Conservation (phyloP, 192 early-diverging fungal species). For the Podila epigama region DNA sequence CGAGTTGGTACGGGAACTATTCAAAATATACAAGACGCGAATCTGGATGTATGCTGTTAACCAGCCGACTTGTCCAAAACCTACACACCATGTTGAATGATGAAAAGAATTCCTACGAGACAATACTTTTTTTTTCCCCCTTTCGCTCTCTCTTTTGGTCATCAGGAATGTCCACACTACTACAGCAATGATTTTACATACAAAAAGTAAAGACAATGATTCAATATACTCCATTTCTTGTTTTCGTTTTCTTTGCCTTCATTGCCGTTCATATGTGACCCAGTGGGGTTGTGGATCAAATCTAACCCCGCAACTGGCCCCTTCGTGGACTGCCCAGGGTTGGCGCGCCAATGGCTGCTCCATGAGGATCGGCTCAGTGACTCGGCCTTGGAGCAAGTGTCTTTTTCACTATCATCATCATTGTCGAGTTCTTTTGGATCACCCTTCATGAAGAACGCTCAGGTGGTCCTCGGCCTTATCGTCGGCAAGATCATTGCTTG, state of each 20-base stretch:
- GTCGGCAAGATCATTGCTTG: slow-evolving; percentile 60
- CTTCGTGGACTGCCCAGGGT: slow-evolving; percentile 53
- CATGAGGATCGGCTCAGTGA: slow-evolving; percentile 58
- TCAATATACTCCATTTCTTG: too few relatives aligned
- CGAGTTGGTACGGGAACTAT: slow-evolving; percentile 94
- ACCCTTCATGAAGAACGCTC: slow-evolving; percentile 62
- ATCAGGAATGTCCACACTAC: too few relatives aligned
- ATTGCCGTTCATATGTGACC: slow-evolving; percentile 49
- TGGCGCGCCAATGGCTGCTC: slow-evolving; percentile 55
- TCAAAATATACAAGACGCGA: slow-evolving; percentile 97
- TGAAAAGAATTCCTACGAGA: too few relatives aligned
- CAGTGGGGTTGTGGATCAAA: slow-evolving; percentile 58
- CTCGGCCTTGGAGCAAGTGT: slow-evolving; percentile 62
- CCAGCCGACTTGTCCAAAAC: too few relatives aligned
- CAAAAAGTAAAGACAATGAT: too few relatives aligned
- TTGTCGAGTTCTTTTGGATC: slow-evolving; percentile 64
- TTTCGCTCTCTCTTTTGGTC: too few relatives aligned
- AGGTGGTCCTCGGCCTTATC: slow-evolving; percentile 57
- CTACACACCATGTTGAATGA: too few relatives aligned
- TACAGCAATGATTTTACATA: too few relatives aligned
- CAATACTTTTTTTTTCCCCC: too few relatives aligned
- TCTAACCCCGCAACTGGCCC: slow-evolving; percentile 47
- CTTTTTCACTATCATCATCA: slow-evolving; percentile 56
- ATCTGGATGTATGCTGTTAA: slow-evolving; percentile 89
- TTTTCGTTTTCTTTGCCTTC: too few relatives aligned